phyloP scores from a whole-genome alignment of 2,329 filamentous ascomycete genomes.

The Arthrobotrys megalospora region DNA sequence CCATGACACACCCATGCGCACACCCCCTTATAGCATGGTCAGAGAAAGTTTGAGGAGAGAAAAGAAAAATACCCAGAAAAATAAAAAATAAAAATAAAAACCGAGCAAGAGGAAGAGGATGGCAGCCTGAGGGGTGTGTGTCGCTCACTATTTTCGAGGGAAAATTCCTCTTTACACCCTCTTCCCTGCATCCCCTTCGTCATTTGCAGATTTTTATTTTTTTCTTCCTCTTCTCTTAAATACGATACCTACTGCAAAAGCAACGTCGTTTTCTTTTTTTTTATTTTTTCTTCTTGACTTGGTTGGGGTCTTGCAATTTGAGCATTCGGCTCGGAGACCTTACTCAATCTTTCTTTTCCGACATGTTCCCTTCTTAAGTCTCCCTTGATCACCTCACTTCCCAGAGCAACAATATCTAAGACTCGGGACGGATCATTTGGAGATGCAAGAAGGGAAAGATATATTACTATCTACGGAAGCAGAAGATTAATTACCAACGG shows the following conservation, averaged over 20 bases:
- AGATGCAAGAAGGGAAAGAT: conserved; percentile 58
- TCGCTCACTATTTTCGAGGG: conserved; percentile 47
- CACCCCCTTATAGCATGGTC: conserved; percentile 59
- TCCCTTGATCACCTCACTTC: conserved; percentile 45
- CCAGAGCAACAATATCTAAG: conserved; percentile 38
- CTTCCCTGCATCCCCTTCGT: conserved; percentile 57
- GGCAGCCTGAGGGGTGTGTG: conserved; percentile 50
- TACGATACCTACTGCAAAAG: conserved; percentile 46
- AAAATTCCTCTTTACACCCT: conserved; percentile 52
- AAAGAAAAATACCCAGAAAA: conserved; percentile 25
- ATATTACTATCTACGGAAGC: conserved; percentile 42
- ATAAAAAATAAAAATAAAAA: conserved; percentile 37
- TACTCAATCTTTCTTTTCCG: conserved; percentile 31
- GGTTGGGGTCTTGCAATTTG: conserved; percentile 44
- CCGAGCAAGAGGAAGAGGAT: conserved; percentile 16
- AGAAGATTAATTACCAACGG: conserved; percentile 38
- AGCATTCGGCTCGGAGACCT: conserved; percentile 48
- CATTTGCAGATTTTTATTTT: conserved; percentile 58
- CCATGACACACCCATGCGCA: conserved; percentile 52
- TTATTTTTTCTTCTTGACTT: conserved; percentile 28
- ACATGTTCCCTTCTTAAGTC: conserved; percentile 55
- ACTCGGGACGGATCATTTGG: conserved; percentile 55
- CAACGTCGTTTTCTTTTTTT: conserved; percentile 29
- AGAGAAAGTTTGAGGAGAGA: conserved; percentile 35
- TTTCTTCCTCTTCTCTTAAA: conserved; percentile 37